Evolutionary conservation across 495 filamentous ascomycete genomes (phyloP).

Genomic region (Talaromyces trachyspermus): DNA sequence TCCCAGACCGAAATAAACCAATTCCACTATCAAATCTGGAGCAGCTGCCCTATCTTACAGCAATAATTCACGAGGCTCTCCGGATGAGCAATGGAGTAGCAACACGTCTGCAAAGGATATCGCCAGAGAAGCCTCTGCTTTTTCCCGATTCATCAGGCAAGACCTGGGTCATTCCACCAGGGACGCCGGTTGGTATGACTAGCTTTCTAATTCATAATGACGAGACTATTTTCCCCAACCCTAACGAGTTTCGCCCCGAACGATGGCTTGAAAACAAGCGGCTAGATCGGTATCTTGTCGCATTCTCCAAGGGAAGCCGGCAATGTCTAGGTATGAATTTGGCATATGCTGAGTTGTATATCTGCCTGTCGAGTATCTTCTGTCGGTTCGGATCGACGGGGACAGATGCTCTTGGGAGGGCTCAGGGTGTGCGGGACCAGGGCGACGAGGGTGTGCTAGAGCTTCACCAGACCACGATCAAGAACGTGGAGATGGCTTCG

Average conservation of each 20-base stretch:
- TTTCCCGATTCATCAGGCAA: conserved; percentile 18
- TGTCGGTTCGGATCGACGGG: conserved; percentile 21
- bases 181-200: conserved; percentile 30
- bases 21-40: conserved; percentile 10
- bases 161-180: conserved; percentile 21
- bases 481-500: too few relatives aligned
- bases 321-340: conserved; percentile 32
- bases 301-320: conserved; percentile 24
- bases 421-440: not conserved
- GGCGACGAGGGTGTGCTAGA: too few relatives aligned
- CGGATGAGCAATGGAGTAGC: conserved; percentile 23
- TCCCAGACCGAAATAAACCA: conserved; percentile 9
- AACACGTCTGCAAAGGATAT: conserved; percentile 25
- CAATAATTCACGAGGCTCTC: conserved; percentile 15
- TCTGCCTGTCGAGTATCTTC: conserved; percentile 36
- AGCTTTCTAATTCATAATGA: conserved; percentile 21
- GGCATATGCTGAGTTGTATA: conserved; percentile 40
- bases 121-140: conserved; percentile 19
- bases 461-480: too few relatives aligned
- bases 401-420: too few relatives aligned
- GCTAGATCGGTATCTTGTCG: conserved; percentile 17
- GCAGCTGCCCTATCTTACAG: conserved; percentile 13
- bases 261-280: conserved; percentile 28
- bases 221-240: conserved; percentile 24
- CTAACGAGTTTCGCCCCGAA: conserved; percentile 33